Percentiles rank a stretch among this genome's conserved stretches.
Evolutionary conservation across 2,329 filamentous ascomycete genomes (phyloP).

Genomic region (Fusarium sp.): DNA sequence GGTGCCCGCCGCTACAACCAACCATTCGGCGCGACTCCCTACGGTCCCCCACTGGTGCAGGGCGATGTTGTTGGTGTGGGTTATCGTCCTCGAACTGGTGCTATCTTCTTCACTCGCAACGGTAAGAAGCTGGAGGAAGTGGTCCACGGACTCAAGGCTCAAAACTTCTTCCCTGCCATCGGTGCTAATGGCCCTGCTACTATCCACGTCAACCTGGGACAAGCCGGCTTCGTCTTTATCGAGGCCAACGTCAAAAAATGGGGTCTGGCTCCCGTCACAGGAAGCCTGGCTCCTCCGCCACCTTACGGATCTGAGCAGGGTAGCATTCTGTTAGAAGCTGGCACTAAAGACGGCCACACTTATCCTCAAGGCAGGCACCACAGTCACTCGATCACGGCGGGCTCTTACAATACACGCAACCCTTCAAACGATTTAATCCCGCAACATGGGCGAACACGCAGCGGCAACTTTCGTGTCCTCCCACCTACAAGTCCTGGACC

Average conservation of each 20-base stretch:
- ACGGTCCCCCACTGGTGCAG: constrained; percentile 88
- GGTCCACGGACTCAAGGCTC: constrained; percentile 89
- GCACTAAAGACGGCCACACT: constrained; percentile 72
- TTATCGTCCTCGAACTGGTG: constrained; percentile 93
- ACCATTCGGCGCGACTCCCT: constrained; percentile 83
- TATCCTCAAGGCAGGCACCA: constrained; percentile 60
- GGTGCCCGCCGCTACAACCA: constrained; percentile 93
- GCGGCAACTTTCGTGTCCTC: constrained; percentile 81
- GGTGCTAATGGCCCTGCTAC: constrained; percentile 93
- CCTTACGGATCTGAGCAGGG: constrained; percentile 98
- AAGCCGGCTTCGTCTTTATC: constrained; percentile 98
- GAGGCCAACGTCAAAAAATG: constrained; percentile 99
- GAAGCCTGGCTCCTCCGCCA: constrained; percentile 92
- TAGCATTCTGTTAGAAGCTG: constrained; percentile 92
- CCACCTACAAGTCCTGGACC: constrained; percentile 89
- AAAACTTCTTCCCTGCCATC: constrained; percentile 98
- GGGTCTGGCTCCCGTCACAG: constrained; percentile 95
- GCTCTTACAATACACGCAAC: constrained; percentile 57
- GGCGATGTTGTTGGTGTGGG: constrained; percentile 97
- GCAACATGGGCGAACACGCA: constrained; percentile 80
- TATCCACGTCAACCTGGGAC: constrained; percentile 97
- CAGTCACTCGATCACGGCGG: constrained; percentile 60
- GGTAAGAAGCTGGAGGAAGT: constrained; percentile 98
- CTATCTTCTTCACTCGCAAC: constrained; percentile 98
- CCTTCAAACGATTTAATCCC: constrained; percentile 65